Conservation (phyloP, 1,284 basidiomycete species). For the Apiotrichum gracile region DNA sequence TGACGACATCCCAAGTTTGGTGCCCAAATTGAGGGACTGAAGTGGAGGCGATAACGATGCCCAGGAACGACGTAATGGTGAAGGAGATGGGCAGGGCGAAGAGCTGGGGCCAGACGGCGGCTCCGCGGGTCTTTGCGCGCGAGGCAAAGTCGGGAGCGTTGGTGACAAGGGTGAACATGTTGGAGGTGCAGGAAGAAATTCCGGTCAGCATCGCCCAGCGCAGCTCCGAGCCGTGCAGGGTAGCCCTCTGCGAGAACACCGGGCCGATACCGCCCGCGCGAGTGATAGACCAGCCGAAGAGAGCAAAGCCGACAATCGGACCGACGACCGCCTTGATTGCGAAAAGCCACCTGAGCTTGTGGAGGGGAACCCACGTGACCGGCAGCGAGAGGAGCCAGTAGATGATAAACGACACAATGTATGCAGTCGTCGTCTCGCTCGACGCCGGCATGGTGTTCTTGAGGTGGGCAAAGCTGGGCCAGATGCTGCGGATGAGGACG, state of each 20-base stretch:
- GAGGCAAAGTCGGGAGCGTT: conserved; percentile 71
- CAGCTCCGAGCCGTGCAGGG: conserved; percentile 62
- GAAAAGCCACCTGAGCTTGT: conserved; percentile 76
- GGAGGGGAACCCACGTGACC: conserved; percentile 72
- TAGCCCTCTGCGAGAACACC: conserved; percentile 64
- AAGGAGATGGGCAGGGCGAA: conserved; percentile 69
- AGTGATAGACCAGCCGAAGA: conserved; percentile 74
- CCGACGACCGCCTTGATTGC: conserved; percentile 66
- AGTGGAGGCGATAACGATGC: conserved; percentile 74
- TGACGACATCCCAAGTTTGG: conserved; percentile 61
- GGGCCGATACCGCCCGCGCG: conserved; percentile 74
- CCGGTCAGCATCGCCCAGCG: conserved; percentile 74
- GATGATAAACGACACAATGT: conserved; percentile 68
- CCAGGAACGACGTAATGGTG: conserved; percentile 71
- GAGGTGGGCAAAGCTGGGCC: conserved; percentile 64
- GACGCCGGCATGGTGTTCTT: conserved; percentile 63
- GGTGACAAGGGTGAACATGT: conserved; percentile 53
- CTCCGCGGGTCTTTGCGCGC: conserved; percentile 60
- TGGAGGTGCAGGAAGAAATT: conserved; percentile 72
- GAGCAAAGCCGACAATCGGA: conserved; percentile 62
- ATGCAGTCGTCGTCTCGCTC: conserved; percentile 47
- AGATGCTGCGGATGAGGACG: conserved; percentile 66
- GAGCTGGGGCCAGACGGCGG: conserved; percentile 65
- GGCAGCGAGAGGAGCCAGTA: conserved; percentile 78
- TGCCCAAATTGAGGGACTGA: conserved; percentile 70